Evolutionary conservation across 805 yeast species (phyloP), one percentile per base, ranked within the genome.

Genomic region (Pichia kluyveri): DNA sequence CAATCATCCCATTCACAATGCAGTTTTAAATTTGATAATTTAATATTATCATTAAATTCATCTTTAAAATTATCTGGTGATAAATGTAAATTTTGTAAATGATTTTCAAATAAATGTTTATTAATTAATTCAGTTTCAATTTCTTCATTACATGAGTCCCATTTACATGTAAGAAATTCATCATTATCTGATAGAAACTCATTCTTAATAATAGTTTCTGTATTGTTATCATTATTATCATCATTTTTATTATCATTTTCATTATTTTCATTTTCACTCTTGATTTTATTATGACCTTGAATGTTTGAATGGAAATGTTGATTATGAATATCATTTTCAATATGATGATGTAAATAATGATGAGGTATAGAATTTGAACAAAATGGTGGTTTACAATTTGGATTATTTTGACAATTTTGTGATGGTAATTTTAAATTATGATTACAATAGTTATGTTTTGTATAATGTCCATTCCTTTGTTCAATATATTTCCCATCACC

Each of bases 1-100:
- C 96, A 89, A 46, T 80, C 73, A 48, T 70, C 66, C 96, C 96
- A 88, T 58, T 81, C 87, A 67, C 96, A 89, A 43, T 72, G 68
- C 44, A 63, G 69, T 10, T 26, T 28, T 17, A 44, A 37, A 9
- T 32, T 31, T 30, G 41, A n/a, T 17, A 39, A 30, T 32, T 26
- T 7, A 14, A 48, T 41, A 26, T 40, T 43, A 14, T 30, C 42
- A 39, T 40, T 19, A 26, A 14, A 15, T 14, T 15, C 17, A 14
- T 34, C 37, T 34, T 34, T 34, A 34, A 14, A 14, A 34, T 34
- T 15, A 34, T 7, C 12, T 14, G 49, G 40, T 2, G 45, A 37
- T 6, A 37, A 27, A n/a, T 32, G 45, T 4, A 46, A 41, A 3
- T 63, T 57, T 15, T 66, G 55, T 8, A 77, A 57, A 58, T 77